Evolutionary conservation across 768 basidiomycete genomes (phyloP).

Genomic region (Strobilomyces echinocephalus): DNA sequence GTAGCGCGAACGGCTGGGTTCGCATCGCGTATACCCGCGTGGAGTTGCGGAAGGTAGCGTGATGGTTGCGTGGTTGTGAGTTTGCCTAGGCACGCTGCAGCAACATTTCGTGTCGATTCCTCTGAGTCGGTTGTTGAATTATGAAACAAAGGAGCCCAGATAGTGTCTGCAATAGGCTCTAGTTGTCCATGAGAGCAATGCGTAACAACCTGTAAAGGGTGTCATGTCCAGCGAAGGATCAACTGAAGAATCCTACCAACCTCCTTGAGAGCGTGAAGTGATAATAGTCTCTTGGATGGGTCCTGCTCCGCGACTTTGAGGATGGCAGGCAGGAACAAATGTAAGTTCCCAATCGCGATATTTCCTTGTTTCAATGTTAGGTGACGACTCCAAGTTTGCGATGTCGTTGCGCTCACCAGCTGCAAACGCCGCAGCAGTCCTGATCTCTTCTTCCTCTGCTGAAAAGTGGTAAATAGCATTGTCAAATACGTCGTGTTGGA

Average conservation of each 20-base stretch:
- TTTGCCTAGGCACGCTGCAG: constrained; percentile 95
- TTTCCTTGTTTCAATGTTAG: constrained; percentile 55
- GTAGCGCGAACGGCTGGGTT: constrained; percentile 77
- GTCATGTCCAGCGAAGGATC: not conserved
- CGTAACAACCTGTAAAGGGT: constrained; percentile 68
- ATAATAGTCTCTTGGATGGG: constrained; percentile 73
- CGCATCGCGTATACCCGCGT: constrained; percentile 68
- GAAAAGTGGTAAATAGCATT: constrained; percentile 70
- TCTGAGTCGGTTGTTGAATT: constrained; percentile 80
- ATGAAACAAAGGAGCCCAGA: constrained; percentile 91
- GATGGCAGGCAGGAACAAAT: constrained; percentile 80
- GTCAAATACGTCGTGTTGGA: constrained; percentile 73
- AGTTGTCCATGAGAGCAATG: constrained; percentile 83
- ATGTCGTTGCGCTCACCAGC: constrained; percentile 50
- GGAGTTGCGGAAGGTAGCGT: constrained; percentile 88
- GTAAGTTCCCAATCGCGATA: constrained; percentile 90
- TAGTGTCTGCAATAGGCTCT: constrained; percentile 78
- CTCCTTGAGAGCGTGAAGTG: constrained; percentile 92
- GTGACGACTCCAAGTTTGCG: not conserved
- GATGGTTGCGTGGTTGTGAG: constrained; percentile 88
- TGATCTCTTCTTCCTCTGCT: constrained; percentile 77
- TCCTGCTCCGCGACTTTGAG: constrained; percentile 74
- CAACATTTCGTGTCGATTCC: constrained; percentile 89
- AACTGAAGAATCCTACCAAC: constrained; percentile 33
- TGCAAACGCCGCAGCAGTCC: constrained; percentile 91